These are phyloP conservation scores for Silene latifolia DNA, from an alignment of 148 eudicot genomes.

Conservation along the genomic window DNA sequence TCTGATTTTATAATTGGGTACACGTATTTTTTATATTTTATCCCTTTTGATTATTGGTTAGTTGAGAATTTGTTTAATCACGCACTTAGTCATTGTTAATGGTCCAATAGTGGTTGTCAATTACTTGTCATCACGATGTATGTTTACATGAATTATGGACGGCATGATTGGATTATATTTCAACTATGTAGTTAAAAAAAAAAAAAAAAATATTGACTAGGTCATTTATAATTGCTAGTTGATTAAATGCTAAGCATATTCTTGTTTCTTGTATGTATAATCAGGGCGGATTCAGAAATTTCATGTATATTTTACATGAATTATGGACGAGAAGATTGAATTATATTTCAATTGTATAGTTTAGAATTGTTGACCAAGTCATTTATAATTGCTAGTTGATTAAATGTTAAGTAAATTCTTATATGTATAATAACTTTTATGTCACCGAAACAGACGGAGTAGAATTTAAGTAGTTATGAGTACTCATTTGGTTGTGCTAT, in stretches of 20 bases:
- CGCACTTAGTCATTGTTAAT: not conserved
- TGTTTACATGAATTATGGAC: not conserved
- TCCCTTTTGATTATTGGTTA: not conserved
- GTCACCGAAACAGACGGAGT: too few relatives aligned
- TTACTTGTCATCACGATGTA: constrained; percentile 7
- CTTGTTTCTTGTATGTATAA: not conserved
- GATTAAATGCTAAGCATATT: not conserved
- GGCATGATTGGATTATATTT: constrained; percentile 2
- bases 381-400: too few relatives aligned
- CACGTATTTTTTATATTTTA: not conserved
- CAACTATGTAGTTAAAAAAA: not conserved
- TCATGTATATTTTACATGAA: too few relatives aligned
- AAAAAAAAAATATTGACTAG: too few relatives aligned
- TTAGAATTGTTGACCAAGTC: too few relatives aligned
- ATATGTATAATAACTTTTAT: too few relatives aligned
- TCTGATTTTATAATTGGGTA: not conserved
- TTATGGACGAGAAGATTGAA: too few relatives aligned
- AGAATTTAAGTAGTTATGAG: too few relatives aligned
- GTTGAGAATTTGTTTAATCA: constrained; percentile 11
- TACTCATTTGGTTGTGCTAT: too few relatives aligned
- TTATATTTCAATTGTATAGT: too few relatives aligned
- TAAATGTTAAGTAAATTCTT: too few relatives aligned
- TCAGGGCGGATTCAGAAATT: too few relatives aligned
- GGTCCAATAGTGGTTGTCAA: not conserved
- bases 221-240: not conserved